Base-by-base conservation (phyloP, 2,329 filamentous ascomycete species). In the Clonostachys solani region DNA sequence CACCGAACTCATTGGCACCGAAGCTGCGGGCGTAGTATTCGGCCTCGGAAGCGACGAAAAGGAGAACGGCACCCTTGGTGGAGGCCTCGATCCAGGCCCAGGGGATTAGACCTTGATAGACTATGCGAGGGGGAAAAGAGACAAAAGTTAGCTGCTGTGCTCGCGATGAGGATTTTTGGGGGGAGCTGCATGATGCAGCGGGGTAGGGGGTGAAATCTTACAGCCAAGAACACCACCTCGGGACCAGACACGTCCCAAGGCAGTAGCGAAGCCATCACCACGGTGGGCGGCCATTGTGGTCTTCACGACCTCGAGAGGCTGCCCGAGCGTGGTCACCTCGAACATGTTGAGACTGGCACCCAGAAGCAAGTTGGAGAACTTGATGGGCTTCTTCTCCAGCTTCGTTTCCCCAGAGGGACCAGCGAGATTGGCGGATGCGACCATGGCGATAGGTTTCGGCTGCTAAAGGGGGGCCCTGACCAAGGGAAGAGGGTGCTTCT, bases 81-180 rank as follows among this genome's bases (percentile, higher is more conserved):
- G 92, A 97, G 67, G 94, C 94, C 82, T 99, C 94, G 75, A 99
- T 97, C 94, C 94, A 99, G 72, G 94, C 94, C 92, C 92, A 96
- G 55, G 94, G 94, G 69, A 99, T 97, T 61, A 99, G 88, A 71
- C 94, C 94, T 80, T 99, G 94, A 81, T 96, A 99, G 79, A 96
- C 92, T 97, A 65, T 55, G 42, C 56, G 65, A 51, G 66, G 62
- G 43, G 12, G n/a, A 19, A 19, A 47, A 33, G 33, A 36, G n/a
- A 17, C 45, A 36, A 44, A 12, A 42, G 17, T 19, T 49, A 42
- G n/a, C 18, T 19, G 17, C 5, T 4, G 23, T 29, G 23, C 23
- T 29, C 7, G 23, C 9, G 23, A 29, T 10, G 23, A 8, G 23
- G 9, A 29, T 10, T 10, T 10, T 29, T 8, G 23, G 23, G 23